These are phyloP conservation scores for Pseudopyrenochaeta lycopersici DNA, from an alignment of 2,329 filamentous ascomycete species.

Conservation along the genomic window DNA sequence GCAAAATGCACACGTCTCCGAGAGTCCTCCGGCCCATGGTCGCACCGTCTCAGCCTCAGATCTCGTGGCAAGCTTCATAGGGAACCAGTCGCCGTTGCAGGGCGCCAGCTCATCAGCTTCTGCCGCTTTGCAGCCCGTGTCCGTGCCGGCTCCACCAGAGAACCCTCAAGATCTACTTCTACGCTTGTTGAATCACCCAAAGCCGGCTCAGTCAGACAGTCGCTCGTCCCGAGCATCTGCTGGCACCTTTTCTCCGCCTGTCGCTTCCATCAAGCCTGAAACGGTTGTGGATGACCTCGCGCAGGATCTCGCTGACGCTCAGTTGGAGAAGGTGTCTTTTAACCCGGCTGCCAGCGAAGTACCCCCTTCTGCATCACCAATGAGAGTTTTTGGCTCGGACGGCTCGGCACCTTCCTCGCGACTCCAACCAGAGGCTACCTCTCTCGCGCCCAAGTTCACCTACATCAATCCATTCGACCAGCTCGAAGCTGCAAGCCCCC, in stretches of 20 bases:
- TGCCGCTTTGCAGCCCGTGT: slow-evolving; percentile 34
- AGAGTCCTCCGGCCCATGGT: slow-evolving; percentile 34
- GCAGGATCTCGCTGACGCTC: slow-evolving; percentile 56
- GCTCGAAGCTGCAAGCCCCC: slow-evolving; percentile 71
- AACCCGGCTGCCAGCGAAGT: slow-evolving; percentile 35
- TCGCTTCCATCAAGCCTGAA: slow-evolving; percentile 49
- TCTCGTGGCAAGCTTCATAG: slow-evolving; percentile 65
- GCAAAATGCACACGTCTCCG: slow-evolving; percentile 31
- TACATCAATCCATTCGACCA: slow-evolving; percentile 79
- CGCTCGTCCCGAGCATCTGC: slow-evolving; percentile 35
- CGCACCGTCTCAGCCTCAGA: slow-evolving; percentile 64
- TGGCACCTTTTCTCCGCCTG: slow-evolving; percentile 39
- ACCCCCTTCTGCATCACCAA: slow-evolving; percentile 37
- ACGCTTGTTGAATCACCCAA: slow-evolving; percentile 82
- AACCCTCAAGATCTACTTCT: slow-evolving; percentile 88
- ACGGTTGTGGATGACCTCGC: slow-evolving; percentile 55
- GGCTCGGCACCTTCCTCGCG: slow-evolving; percentile 50
- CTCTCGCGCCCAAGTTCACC: slow-evolving; percentile 64
- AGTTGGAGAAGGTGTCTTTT: slow-evolving; percentile 50
- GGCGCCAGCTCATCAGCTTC: slow-evolving; percentile 43
- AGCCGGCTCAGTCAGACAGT: slow-evolving; percentile 46
- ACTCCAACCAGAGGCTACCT: slow-evolving; percentile 37
- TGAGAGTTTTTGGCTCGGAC: slow-evolving; percentile 51
- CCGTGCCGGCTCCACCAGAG: slow-evolving; percentile 51
- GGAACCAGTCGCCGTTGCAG: slow-evolving; percentile 52